phyloP scores from a whole-genome alignment of 169 alveolate species.

The Amoebophrya sp. region DNA sequence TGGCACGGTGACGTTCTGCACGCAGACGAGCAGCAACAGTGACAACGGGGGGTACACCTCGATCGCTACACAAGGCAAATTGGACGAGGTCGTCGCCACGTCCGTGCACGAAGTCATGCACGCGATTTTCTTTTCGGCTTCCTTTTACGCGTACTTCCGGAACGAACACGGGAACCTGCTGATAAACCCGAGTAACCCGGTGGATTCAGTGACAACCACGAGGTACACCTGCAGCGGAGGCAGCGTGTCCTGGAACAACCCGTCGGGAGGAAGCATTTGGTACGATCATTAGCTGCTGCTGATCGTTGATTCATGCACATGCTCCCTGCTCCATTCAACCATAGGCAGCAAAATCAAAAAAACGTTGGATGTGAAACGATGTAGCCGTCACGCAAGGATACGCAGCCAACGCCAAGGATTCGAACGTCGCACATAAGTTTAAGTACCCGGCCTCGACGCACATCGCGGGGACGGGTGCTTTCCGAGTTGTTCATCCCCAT shows the following conservation, averaged over 20 bases:
- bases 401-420: no score
- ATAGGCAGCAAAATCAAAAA: no score
- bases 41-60: not conserved
- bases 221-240: not conserved
- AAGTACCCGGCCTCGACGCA: no score
- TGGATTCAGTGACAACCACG: not conserved
- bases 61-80: not conserved
- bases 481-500: no score
- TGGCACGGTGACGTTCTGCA: not conserved
- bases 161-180: not conserved
- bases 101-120: not conserved
- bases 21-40: not conserved
- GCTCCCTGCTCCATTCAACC: no score
- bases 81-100: not conserved
- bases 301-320: no score
- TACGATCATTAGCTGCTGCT: no score
- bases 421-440: no score
- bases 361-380: no score
- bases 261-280: not conserved
- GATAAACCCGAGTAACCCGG: not conserved
- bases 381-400: no score
- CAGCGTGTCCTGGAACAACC: not conserved
- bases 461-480: no score
- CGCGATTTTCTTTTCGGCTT: not conserved
- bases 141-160: not conserved